phyloP scores from a whole-genome alignment of 148 eudicot genomes.

The Camellia japonica region DNA sequence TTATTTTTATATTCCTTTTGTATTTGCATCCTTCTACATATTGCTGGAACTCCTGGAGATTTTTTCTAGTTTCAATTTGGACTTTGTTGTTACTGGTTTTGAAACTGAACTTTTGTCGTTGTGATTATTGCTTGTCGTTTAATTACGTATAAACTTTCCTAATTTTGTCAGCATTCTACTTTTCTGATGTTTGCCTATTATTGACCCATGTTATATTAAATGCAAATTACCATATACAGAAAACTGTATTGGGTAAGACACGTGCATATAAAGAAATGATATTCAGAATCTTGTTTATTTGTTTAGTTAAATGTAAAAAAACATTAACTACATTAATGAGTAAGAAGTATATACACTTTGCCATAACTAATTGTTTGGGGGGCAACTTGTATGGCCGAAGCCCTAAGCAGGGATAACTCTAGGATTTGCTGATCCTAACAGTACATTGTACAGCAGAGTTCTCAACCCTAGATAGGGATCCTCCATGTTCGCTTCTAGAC shows the following conservation, averaged over 20 bases:
- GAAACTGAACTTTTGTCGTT: constrained; percentile 2
- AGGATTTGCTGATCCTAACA: too few species aligned
- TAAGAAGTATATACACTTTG: too few species aligned
- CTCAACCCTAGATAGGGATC: too few species aligned
- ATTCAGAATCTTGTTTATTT: background rate
- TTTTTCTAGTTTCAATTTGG: background rate
- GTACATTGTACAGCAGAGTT: too few species aligned
- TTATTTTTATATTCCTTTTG: background rate
- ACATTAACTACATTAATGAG: too few species aligned
- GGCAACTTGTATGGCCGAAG: too few species aligned
- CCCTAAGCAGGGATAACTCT: too few species aligned
- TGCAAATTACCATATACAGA: constrained; percentile 2
- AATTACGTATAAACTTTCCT: background rate
- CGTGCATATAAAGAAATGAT: background rate
- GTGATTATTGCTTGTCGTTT: background rate
- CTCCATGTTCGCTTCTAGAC: too few species aligned
- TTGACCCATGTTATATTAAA: background rate
- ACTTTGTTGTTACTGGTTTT: constrained; percentile 2
- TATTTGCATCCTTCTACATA: background rate
- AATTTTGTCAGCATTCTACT: background rate
- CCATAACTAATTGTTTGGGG: too few species aligned
- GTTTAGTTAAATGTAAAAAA: too few species aligned
- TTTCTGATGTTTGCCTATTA: background rate
- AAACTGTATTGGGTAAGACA: constrained; percentile 1
- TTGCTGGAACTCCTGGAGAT: constrained; percentile 9